A percentile compares a stretch with the other conserved stretches of the same genome.
phyloP scores from a whole-genome alignment of 2,329 filamentous ascomycete genomes.

The Coniochaeta sp. region DNA sequence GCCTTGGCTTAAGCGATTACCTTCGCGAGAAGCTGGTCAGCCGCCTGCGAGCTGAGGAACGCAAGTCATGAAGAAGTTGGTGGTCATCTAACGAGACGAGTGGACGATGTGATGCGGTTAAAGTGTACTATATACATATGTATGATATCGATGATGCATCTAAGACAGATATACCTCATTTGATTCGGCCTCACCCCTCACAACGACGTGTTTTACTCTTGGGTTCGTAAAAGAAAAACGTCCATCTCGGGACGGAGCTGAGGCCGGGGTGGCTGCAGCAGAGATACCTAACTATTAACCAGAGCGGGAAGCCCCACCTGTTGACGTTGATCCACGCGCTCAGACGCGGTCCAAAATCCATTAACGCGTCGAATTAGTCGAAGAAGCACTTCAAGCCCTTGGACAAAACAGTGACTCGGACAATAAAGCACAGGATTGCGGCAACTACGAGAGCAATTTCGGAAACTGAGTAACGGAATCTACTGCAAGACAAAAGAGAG shows the following conservation, averaged over 20 bases:
- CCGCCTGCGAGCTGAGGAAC: background rate
- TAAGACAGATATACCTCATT: too few species aligned
- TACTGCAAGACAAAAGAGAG: background rate
- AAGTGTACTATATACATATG: background rate
- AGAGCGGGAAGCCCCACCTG: background rate
- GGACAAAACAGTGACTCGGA: too few species aligned
- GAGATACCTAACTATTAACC: too few species aligned
- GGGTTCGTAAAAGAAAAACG: too few species aligned
- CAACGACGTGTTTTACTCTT: too few species aligned
- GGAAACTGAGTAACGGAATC: too few species aligned
- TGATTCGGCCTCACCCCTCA: too few species aligned
- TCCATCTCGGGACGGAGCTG: too few species aligned
- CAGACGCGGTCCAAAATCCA: constrained; percentile 1
- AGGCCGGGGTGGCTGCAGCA: too few species aligned
- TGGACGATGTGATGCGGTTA: background rate
- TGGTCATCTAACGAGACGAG: background rate
- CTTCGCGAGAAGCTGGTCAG: background rate
- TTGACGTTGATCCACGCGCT: background rate
- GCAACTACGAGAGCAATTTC: too few species aligned
- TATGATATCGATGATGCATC: too few species aligned
- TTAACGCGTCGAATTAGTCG: background rate
- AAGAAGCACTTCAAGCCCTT: background rate
- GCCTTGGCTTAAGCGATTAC: constrained; percentile 1
- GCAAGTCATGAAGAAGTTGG: background rate
- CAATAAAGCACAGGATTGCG: background rate